Base-by-base conservation (phyloP, 441 rosid species). In the Daphne laureola region DNA sequence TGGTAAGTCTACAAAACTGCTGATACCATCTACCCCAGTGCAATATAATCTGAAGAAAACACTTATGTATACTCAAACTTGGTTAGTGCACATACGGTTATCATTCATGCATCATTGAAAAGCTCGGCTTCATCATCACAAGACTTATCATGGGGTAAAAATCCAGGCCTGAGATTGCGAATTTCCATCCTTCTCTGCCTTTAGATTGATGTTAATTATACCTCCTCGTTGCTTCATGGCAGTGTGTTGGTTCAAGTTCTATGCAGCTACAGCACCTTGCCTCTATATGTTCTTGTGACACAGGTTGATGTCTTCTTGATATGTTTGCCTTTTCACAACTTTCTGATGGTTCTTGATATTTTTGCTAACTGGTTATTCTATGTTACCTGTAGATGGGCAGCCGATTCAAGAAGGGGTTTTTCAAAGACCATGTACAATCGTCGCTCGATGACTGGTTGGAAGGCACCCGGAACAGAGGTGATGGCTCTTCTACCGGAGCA, bases 221-320 rank as follows among this genome's bases (percentile, higher is more conserved):
- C 35, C n/a, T 8, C 31, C 42, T 14, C n/a, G 38, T 38, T 51
- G 46, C 21, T 41, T 50, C 13, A 63, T 31, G 38, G 51, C 79
- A 88, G 96, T 14, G 82, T 77, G 51, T 57, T 78, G 13, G 88
- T 91, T 58, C 95, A 91, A 77, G 86, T 86, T 27, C 79, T 91
- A 11, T 91, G 98, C 76, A 91, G 98, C 62, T 82, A 86, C 75
- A 84, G 83, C 65, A 91, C 98, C 40, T 66, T 87, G 47, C 98
- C 96, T 31, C 51, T 88, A 43, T 88, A 88, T 25, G 95, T 78
- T 11, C 57, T 88, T 23, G 96, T 88, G 38, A 76, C 93, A 49
- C 95, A 80, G 75, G 95, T 90, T 43, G 48, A 67, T 49, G 40
- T 49, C 26, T 4, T 21, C 14, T n/a, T 25, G 35, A n/a, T 21